Percentiles rank a stretch among this genome's conserved stretches.
Conservation (phyloP, 208 protist genomes). For the Leishmania tarentolae region DNA sequence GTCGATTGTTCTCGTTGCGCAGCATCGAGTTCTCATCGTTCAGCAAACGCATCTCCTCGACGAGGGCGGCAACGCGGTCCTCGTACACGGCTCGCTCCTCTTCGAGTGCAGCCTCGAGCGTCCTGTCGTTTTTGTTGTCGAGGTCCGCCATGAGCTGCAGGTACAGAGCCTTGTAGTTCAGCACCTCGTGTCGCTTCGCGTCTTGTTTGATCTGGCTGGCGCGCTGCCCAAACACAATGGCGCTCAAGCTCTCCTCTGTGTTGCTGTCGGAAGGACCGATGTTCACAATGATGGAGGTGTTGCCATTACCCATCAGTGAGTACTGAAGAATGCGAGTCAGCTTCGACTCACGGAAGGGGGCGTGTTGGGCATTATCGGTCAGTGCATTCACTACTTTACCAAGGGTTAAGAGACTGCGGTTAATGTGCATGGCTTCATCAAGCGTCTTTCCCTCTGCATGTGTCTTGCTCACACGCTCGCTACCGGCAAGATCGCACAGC, state of each 20-base stretch:
- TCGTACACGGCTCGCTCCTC: constrained; percentile 83
- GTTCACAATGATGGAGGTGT: constrained; percentile 91
- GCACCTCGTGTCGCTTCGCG: constrained; percentile 88
- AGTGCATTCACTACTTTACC: constrained; percentile 89
- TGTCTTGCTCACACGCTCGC: constrained; percentile 94
- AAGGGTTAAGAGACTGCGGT: constrained; percentile 94
- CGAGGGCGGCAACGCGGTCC: constrained; percentile 58
- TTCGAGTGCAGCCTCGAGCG: constrained; percentile 59
- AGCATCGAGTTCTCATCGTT: constrained; percentile 70
- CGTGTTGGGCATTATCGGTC: constrained; percentile 83
- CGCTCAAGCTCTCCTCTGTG: constrained; percentile 86
- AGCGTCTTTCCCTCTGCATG: constrained; percentile 92
- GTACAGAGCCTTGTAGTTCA: constrained; percentile 92
- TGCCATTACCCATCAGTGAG: constrained; percentile 90
- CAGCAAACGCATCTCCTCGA: constrained; percentile 68
- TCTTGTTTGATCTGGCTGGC: constrained; percentile 94
- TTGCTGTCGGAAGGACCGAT: constrained; percentile 86
- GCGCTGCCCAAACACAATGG: constrained; percentile 91
- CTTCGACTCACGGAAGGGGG: constrained; percentile 92
- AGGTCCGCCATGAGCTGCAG: constrained; percentile 88
- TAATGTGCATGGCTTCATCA: constrained; percentile 96
- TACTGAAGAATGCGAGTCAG: constrained; percentile 95
- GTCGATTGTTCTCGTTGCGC: constrained; percentile 46
- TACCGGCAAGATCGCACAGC: constrained; percentile 98
- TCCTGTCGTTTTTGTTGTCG: constrained; percentile 85